Evolutionary conservation across 2,329 filamentous ascomycete species (phyloP).

Genomic region (Pestalotiopsis sp.): DNA sequence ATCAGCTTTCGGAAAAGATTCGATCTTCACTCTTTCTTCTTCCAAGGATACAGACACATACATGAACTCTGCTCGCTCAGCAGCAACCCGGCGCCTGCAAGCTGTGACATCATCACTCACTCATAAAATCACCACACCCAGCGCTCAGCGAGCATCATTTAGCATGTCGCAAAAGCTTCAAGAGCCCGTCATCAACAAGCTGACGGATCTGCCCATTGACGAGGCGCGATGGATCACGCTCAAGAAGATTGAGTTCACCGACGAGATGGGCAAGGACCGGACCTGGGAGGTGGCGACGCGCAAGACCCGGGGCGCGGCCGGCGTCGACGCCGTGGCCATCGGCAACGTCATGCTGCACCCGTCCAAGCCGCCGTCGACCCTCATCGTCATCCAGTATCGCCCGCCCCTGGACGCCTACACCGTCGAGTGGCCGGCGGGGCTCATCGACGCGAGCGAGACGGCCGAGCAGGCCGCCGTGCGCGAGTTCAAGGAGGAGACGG

Average conservation of each 20-base stretch:
- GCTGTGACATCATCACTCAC: conserved; percentile 9
- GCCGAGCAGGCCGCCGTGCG: conserved; percentile 53
- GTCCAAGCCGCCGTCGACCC: conserved; percentile 42
- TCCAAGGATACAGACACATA: background rate
- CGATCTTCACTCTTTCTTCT: too few relatives aligned
- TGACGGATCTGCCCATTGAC: conserved; percentile 49
- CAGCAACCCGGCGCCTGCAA: background rate
- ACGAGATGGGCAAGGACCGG: conserved; percentile 54
- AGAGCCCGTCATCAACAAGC: conserved; percentile 45
- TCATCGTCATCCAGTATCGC: conserved; percentile 55
- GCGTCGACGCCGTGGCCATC: conserved; percentile 64
- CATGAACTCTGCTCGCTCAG: background rate
- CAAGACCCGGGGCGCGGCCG: conserved; percentile 54
- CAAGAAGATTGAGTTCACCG: conserved; percentile 57
- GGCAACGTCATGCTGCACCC: conserved; percentile 58
- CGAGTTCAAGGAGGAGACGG: conserved; percentile 58
- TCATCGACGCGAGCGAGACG: conserved; percentile 54
- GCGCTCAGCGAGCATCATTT: conserved; percentile 14
- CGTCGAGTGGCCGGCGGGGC: conserved; percentile 56
- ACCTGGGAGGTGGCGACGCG: conserved; percentile 64
- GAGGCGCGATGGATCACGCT: conserved; percentile 60
- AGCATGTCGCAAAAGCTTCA: conserved; percentile 41
- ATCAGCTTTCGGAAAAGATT: too few relatives aligned
- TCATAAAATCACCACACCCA: background rate
- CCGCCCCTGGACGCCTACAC: conserved; percentile 53